Conservation (phyloP, 148 eudicot species). For the Vaccinium darrowii region DNA sequence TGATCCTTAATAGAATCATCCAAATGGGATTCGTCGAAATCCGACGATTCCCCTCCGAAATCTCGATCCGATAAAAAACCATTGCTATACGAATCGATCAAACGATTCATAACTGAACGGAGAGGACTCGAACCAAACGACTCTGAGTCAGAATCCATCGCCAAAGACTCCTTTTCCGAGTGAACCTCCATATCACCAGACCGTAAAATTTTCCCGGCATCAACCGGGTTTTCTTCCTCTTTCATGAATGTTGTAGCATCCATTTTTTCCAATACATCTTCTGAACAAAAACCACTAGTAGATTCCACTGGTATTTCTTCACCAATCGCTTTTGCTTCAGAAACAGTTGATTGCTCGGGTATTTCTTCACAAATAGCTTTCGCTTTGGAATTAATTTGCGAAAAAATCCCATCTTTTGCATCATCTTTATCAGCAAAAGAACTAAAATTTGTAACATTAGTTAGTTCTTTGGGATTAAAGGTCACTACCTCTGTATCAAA, state of each 20-base stretch:
- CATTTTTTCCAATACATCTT: conserved; percentile 9
- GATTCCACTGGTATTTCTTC: not conserved
- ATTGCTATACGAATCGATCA: conserved; percentile 51
- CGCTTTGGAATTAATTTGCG: conserved; percentile 5
- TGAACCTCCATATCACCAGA: conserved; percentile 9
- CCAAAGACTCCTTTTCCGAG: conserved; percentile 34
- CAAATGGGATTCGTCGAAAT: not conserved
- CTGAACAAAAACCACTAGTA: not conserved
- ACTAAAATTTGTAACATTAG: conserved; percentile 22
- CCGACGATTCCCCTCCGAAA: conserved; percentile 38
- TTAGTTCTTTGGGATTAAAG: conserved; percentile 6
- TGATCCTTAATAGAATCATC: conserved; percentile 19
- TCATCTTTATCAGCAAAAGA: conserved; percentile 6
- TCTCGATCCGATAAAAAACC: conserved; percentile 57
- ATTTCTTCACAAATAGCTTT: conserved; percentile 15
- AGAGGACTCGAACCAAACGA: conserved; percentile 39
- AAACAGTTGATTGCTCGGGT: conserved; percentile 9
- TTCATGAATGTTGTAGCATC: not conserved
- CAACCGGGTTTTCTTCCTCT: conserved; percentile 5
- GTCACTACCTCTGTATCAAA: conserved; percentile 21
- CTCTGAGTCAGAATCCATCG: conserved; percentile 47
- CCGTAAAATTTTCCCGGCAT: conserved; percentile 2
- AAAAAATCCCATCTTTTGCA: not conserved
- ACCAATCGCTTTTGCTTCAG: not conserved
- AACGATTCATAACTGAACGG: conserved; percentile 37